phyloP scores from a whole-genome alignment of 352 stramenopile genomes.

The Halophytophthora polymorphica region DNA sequence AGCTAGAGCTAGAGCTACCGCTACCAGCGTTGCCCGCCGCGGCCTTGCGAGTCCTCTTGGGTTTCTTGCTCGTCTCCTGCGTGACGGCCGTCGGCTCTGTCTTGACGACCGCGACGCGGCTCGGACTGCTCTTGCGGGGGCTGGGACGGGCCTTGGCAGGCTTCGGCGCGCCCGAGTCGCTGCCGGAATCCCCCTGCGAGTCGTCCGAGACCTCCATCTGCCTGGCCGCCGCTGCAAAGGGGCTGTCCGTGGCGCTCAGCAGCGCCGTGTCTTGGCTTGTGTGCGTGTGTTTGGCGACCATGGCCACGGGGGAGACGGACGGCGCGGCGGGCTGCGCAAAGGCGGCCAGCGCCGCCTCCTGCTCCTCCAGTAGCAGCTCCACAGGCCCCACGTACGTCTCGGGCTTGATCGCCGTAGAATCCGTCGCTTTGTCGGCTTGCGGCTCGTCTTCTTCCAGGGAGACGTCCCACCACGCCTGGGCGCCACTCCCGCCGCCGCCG shows the following conservation, averaged over 20 bases:
- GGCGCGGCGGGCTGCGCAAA: constrained; percentile 21
- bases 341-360: constrained; percentile 18
- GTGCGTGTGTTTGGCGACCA: constrained; percentile 15
- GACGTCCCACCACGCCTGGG: constrained; percentile 20
- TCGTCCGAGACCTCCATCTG: constrained; percentile 27
- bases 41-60: constrained; percentile 16
- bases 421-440: neutral
- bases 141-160: neutral
- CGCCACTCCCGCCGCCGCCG: constrained; percentile 11
- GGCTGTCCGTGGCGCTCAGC: constrained; percentile 5
- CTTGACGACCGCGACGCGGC: constrained; percentile 7
- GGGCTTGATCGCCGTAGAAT: too few relatives aligned
- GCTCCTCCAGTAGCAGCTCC: constrained; percentile 22
- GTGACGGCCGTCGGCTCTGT: neutral
- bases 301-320: constrained; percentile 19
- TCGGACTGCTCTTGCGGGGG: constrained; percentile 4
- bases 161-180: constrained; percentile 6
- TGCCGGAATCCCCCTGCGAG: constrained; percentile 22
- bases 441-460: constrained; percentile 8
- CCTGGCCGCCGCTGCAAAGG: constrained; percentile 1
- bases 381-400: constrained; percentile 9
- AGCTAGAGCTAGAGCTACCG: too few relatives aligned
- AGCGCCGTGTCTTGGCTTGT: constrained; percentile 10
- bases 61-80: constrained; percentile 5
- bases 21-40: neutral